phyloP scores from a whole-genome alignment of 352 stramenopile species.

The Globisporangium radiosum region DNA sequence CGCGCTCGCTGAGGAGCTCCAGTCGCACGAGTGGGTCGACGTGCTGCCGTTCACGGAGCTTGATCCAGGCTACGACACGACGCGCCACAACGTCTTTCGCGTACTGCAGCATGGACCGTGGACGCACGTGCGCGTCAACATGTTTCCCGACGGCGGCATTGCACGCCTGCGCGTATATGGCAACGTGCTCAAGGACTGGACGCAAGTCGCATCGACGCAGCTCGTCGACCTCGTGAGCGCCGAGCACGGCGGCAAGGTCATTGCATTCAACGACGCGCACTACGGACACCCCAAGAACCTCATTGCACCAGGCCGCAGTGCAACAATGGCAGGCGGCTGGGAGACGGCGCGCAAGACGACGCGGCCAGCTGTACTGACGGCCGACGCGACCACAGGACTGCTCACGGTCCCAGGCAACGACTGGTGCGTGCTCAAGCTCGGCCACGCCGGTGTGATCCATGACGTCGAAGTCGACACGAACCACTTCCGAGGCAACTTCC shows the following conservation, averaged over 20 bases:
- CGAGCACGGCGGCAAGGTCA: conserved; percentile 76
- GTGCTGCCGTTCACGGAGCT: conserved; percentile 51
- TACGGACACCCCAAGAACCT: conserved; percentile 93
- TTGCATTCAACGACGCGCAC: conserved; percentile 92
- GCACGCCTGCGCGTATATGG: conserved; percentile 84
- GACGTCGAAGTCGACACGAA: conserved; percentile 90
- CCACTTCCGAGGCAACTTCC: conserved; percentile 95
- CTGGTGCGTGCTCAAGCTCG: conserved; percentile 90
- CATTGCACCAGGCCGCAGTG: conserved; percentile 76
- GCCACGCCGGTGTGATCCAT: conserved; percentile 59
- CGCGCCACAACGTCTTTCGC: conserved; percentile 81
- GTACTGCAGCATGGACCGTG: conserved; percentile 38
- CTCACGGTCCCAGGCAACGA: conserved; percentile 81
- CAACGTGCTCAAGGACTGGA: conserved; percentile 61
- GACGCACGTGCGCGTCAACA: conserved; percentile 89
- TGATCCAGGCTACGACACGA: conserved; percentile 78
- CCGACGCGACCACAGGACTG: conserved; percentile 33
- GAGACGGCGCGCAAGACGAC: conserved; percentile 91
- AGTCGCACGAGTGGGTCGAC: conserved; percentile 55
- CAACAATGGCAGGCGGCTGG: conserved; percentile 92
- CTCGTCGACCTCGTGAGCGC: conserved; percentile 84
- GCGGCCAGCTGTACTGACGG: conserved; percentile 63
- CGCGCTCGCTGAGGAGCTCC: conserved; percentile 35
- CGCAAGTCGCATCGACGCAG: conserved; percentile 31
- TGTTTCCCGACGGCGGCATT: conserved; percentile 92